Percentiles rank a stretch among this genome's conserved stretches.
phyloP scores from a whole-genome alignment of 352 stramenopile species.

The Elongisporangium anandrum region DNA sequence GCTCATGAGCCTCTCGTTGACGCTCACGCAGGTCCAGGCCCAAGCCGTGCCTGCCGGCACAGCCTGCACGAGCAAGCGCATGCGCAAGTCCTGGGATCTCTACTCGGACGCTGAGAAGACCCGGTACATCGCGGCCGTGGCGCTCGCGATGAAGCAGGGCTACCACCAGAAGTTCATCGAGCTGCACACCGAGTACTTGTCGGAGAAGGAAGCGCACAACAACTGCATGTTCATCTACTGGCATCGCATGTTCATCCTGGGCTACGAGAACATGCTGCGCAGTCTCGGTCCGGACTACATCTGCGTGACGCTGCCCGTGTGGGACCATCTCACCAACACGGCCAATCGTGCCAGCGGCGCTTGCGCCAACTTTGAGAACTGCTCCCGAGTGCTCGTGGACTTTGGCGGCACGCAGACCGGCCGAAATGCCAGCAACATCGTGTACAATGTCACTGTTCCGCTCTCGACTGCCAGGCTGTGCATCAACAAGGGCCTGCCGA shows the following conservation, averaged over 20 bases:
- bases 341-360: conserved; percentile 9
- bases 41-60: conserved; percentile 18
- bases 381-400: conserved; percentile 27
- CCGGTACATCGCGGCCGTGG: conserved; percentile 31
- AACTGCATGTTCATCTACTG: conserved; percentile 75
- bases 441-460: conserved; percentile 21
- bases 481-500: conserved; percentile 18
- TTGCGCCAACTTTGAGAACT: conserved; percentile 30
- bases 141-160: conserved; percentile 31
- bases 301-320: conserved; percentile 63
- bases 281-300: conserved; percentile 27
- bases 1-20: too few species aligned
- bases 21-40: too few species aligned
- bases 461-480: conserved; percentile 19
- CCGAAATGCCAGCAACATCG: conserved; percentile 5
- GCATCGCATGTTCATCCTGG: conserved; percentile 58
- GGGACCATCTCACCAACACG: conserved; percentile 38
- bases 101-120: conserved; percentile 30
- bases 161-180: conserved; percentile 52
- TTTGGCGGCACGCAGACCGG: conserved; percentile 20
- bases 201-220: conserved; percentile 40
- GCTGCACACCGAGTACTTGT: conserved; percentile 49
- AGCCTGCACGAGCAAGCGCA: conserved; percentile 22
- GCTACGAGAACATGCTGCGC: conserved; percentile 74
- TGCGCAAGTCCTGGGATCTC: conserved; percentile 46